Conservation (phyloP, 768 basidiomycete species). For the Boletus rufocinnamomeus region DNA sequence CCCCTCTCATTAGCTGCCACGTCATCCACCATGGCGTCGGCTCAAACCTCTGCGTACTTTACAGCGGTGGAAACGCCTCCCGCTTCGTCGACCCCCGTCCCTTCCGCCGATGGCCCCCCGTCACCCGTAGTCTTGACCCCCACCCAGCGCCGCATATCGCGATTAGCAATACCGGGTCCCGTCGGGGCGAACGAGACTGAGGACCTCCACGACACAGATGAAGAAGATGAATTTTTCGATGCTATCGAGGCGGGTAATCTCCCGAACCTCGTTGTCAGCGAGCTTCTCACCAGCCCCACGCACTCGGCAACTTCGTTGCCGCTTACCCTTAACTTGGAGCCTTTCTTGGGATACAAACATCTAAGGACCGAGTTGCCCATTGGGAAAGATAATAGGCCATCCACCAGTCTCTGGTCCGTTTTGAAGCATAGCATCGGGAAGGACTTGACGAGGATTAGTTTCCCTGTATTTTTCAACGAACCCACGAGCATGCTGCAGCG, state of each 20-base stretch:
- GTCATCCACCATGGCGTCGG: constrained; percentile 19
- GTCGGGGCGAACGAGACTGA: constrained; percentile 36
- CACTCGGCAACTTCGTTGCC: constrained; percentile 38
- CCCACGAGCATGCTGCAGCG: constrained; percentile 96
- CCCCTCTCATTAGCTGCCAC: constrained; percentile 18
- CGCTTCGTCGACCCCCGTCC: constrained; percentile 7
- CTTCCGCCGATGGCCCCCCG: constrained; percentile 5
- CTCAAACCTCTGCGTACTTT: constrained; percentile 23
- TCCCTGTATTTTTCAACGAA: constrained; percentile 92
- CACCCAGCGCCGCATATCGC: constrained; percentile 24
- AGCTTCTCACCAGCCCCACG: constrained; percentile 54
- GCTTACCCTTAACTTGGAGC: constrained; percentile 39
- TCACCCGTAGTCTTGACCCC: constrained; percentile 24
- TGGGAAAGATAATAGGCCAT: constrained; percentile 75
- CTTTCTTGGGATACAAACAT: constrained; percentile 70
- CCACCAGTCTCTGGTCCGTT: constrained; percentile 91
- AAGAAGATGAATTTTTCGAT: constrained; percentile 97
- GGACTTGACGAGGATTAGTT: constrained; percentile 93
- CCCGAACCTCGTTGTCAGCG: constrained; percentile 72
- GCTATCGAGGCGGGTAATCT: constrained; percentile 85
- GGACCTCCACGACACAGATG: constrained; percentile 56
- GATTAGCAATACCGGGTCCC: constrained; percentile 15
- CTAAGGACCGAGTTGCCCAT: constrained; percentile 64
- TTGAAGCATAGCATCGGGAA: constrained; percentile 95
- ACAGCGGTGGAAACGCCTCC: constrained; percentile 26